These are phyloP conservation scores for Cladosporium sp. DNA, from an alignment of 2,329 filamentous ascomycete genomes.

Conservation along the genomic window DNA sequence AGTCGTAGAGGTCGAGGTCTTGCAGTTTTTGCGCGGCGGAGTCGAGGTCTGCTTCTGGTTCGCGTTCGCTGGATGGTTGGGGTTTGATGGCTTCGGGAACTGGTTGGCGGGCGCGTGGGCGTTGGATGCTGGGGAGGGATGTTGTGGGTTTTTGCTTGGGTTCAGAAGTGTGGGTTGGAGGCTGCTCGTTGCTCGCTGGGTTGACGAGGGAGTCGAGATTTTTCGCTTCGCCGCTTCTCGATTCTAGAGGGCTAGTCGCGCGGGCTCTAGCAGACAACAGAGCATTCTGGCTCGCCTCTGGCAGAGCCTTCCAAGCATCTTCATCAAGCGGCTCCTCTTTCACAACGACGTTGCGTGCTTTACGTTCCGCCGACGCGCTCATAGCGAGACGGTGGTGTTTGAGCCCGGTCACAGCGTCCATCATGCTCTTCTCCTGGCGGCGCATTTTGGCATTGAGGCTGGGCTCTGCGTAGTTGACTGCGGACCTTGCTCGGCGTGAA, in stretches of 20 bases:
- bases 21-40: slow-evolving; percentile 23
- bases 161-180: too few relatives aligned
- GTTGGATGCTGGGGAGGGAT: neutral
- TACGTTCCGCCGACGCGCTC: slow-evolving; percentile 20
- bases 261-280: neutral
- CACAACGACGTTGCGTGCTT: slow-evolving; percentile 17
- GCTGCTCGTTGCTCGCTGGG: neutral
- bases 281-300: slow-evolving; percentile 1
- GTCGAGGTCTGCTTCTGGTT: slow-evolving; percentile 13
- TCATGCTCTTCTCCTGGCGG: slow-evolving; percentile 42
- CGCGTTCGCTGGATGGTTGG: neutral
- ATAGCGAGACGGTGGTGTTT: slow-evolving; percentile 26
- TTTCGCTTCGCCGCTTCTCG: neutral
- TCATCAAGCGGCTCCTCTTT: slow-evolving; percentile 25
- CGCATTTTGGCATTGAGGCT: slow-evolving; percentile 47
- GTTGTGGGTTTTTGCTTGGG: neutral
- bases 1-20: slow-evolving; percentile 31
- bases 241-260: neutral
- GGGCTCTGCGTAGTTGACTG: slow-evolving; percentile 48
- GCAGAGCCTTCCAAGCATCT: slow-evolving; percentile 20
- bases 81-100: neutral
- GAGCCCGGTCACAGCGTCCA: slow-evolving; percentile 39
- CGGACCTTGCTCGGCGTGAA: slow-evolving; percentile 41
- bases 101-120: neutral
- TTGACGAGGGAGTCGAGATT: neutral